Base-by-base conservation (phyloP, 164 flowering plant species). In the Saururus chinensis region DNA sequence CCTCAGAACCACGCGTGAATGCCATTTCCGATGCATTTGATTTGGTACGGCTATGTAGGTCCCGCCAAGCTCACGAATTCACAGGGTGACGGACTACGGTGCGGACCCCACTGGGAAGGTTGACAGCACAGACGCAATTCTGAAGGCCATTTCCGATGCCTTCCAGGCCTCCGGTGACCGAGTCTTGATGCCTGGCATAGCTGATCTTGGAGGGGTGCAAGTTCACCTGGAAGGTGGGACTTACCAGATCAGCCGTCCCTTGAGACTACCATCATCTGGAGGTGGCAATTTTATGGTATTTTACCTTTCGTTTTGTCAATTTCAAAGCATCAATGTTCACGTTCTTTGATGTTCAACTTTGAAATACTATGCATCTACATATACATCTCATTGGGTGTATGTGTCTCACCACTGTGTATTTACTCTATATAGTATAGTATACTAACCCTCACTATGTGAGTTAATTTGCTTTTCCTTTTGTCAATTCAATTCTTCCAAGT, bases 21-120 rank as follows among this genome's bases (percentile, higher is more conserved):
- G n/a, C n/a, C n/a, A n/a, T n/a, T n/a, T n/a, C n/a, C n/a, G n/a
- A n/a, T n/a, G n/a, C n/a, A n/a, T n/a, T n/a, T n/a, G n/a, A n/a
- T n/a, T n/a, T n/a, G 6, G 37, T 30, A 30, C 6, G 41, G 63
- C 25, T 12, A 22, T 61, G 68, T 62, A 80, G 81, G 64, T 14
- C 0, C 10, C 21, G 17, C 16, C 56, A 7, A 64, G 65, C 30
- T 60, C 86, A 19, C 66, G 70, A 9, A 74, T 80, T 35, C 82
- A 80, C 60, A 70, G 23, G 4, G 89, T 75, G 56, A 87, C 86
- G 10, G 40, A 71, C 0, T 88, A 86, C 59, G 97, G 96, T 0
- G 97, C 90, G 0, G 99, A 95, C 67, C 96, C 97, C 19, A 82
- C 92, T 0, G 97, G 99, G 25, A 69, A 73, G 68, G 60, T 61